Base-by-base conservation (phyloP, 1,284 basidiomycete genomes). In the Cronartium ribicola region DNA sequence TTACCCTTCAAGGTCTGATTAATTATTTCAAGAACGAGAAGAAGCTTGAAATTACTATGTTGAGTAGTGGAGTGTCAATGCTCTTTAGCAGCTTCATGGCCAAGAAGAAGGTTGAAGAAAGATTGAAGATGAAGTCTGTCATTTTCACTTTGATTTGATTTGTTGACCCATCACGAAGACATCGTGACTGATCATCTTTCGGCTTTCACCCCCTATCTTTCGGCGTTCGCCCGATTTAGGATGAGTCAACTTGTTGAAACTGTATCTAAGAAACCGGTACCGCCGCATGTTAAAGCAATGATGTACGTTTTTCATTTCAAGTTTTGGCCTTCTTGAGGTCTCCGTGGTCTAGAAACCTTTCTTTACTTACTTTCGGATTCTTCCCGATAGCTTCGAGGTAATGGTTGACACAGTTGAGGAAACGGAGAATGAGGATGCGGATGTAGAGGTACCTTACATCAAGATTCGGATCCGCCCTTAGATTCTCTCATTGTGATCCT, bases 51-150 rank as follows among this genome's bases (percentile, higher is more conserved):
- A 86, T 98, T 75, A 89, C 88, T 76, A 98, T 99, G 95, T 90
- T 98, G 76, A 94, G 91, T 79, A 91, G 93, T 81, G 94, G 94
- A 66, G 94, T 97, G 43, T 95, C 92, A 79, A 96, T 98, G 94
- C 85, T 98, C 46, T 98, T 94, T 91, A 95, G 92, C 76, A 88
- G 90, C 46, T 98, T 94, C 81, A 87, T 92, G 72, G 89, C 88
- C 66, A 90, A 89, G 84, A 92, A 92, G 84, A 97, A 96, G 89
- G 90, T 73, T 22, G 88, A 92, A 65, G 94, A 96, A 80, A 86
- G 94, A 67, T 81, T 95, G 76, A 86, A 87, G 10, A 91, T 96
- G 91, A 89, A 60, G 70, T 73, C n/a, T 41, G 70, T 66, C 22
- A 14, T 36, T 78, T 77, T 20, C 80, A 80, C 72, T 40, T 37